These are phyloP conservation scores for Candida morakotiae DNA, from an alignment of 805 yeast species.

Conservation along the genomic window DNA sequence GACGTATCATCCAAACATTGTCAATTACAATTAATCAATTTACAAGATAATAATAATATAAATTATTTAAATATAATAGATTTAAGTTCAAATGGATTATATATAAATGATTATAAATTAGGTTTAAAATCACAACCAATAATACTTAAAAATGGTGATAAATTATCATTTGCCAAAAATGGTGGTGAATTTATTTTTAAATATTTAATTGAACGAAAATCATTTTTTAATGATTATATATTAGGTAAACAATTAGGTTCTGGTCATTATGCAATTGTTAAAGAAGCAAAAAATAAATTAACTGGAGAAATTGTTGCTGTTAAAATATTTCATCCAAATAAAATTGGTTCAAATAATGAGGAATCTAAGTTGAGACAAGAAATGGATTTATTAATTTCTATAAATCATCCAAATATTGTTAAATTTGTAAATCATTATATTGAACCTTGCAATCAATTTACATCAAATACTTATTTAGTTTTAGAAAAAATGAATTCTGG, in stretches of 20 bases:
- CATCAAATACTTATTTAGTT: slow-evolving; percentile 57
- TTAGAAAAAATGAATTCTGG: slow-evolving; percentile 73
- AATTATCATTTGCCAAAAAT: slow-evolving; percentile 50
- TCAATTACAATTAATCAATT: slow-evolving; percentile 32
- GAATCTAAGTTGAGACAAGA: slow-evolving; percentile 56
- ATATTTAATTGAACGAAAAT: slow-evolving; percentile 26
- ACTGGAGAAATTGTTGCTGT: slow-evolving; percentile 67
- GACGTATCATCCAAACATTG: slow-evolving; percentile 71
- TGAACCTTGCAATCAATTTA: slow-evolving; percentile 48
- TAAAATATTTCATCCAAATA: slow-evolving; percentile 64
- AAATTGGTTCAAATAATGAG: slow-evolving; percentile 26
- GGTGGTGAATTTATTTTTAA: slow-evolving; percentile 49
- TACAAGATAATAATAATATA: slow-evolving; percentile 26
- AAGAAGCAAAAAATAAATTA: slow-evolving; percentile 55
- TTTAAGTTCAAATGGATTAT: slow-evolving; percentile 62
- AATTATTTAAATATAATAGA: slow-evolving; percentile 50
- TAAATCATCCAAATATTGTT: slow-evolving; percentile 70
- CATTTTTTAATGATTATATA: slow-evolving; percentile 56
- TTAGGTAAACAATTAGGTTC: slow-evolving; percentile 62
- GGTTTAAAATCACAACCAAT: slow-evolving; percentile 43
- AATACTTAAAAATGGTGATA: slow-evolving; percentile 61
- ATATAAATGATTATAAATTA: slow-evolving; percentile 52
- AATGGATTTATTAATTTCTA: slow-evolving; percentile 57
- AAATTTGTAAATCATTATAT: slow-evolving; percentile 56
- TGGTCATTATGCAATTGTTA: slow-evolving; percentile 82